Conservation (phyloP, 306 rosid species). For the Hippophae rhamnoides region DNA sequence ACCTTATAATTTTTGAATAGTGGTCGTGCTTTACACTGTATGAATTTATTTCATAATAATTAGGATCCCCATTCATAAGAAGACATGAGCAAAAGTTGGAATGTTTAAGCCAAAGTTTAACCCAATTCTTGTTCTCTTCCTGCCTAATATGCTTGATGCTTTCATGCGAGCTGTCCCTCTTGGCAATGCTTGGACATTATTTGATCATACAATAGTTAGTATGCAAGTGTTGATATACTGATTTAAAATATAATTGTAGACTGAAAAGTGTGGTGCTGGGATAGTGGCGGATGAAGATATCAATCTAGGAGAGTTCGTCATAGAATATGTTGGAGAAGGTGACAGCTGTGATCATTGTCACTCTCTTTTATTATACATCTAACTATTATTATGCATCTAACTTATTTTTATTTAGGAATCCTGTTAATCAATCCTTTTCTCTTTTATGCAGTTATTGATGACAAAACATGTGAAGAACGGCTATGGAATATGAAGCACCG, state of each 20-base stretch:
- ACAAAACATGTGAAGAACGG: conserved; percentile 84
- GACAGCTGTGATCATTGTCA: conserved; percentile 7
- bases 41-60: neutral
- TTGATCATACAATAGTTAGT: too few relatives aligned
- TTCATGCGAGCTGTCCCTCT: too few relatives aligned
- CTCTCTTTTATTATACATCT: neutral
- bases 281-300: conserved; percentile 85
- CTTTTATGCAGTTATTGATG: conserved; percentile 75
- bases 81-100: too few relatives aligned
- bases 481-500: conserved; percentile 96
- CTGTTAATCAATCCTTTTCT: conserved; percentile 18
- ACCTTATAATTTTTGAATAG: neutral
- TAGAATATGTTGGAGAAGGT: conserved; percentile 98
- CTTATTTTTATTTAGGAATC: conserved; percentile 6
- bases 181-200: neutral
- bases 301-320: conserved; percentile 75
- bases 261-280: conserved; percentile 93
- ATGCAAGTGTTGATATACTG: neutral
- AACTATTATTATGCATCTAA: neutral
- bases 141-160: too few relatives aligned
- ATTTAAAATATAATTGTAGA: conserved; percentile 43
- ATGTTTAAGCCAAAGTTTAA: too few relatives aligned
- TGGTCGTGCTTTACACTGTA: neutral
- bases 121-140: too few relatives aligned
- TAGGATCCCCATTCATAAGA: too few relatives aligned